phyloP scores from a whole-genome alignment of 2,329 filamentous ascomycete species.

The Incumbomyces delicatus region DNA sequence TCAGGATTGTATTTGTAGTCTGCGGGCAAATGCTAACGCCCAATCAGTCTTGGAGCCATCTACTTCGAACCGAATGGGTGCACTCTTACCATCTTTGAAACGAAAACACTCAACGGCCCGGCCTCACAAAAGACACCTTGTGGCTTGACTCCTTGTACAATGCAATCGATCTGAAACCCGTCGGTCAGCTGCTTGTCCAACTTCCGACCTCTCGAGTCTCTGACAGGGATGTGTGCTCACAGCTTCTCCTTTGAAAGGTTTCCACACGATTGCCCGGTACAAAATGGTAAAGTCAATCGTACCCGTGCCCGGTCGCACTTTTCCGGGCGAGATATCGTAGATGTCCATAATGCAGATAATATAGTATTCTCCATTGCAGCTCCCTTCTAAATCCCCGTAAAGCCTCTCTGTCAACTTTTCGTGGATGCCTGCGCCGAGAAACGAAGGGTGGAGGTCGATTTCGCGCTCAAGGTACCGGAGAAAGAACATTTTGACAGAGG shows the following conservation, averaged over 20 bases:
- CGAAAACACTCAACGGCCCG: slow-evolving; percentile 40
- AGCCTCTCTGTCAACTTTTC: slow-evolving; percentile 84
- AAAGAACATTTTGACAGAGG: slow-evolving; percentile 70
- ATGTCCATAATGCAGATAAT: slow-evolving; percentile 98
- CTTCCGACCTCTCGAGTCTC: background rate
- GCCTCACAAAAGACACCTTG: slow-evolving; percentile 64
- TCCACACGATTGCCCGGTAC: slow-evolving; percentile 94
- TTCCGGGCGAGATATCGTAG: slow-evolving; percentile 85
- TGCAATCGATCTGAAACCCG: slow-evolving; percentile 67
- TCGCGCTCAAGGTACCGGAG: slow-evolving; percentile 92
- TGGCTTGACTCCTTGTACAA: slow-evolving; percentile 82
- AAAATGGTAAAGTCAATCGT: slow-evolving; percentile 89
- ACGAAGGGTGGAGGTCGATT: slow-evolving; percentile 91
- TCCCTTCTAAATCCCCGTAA: slow-evolving; percentile 86
- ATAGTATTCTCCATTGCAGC: slow-evolving; percentile 90
- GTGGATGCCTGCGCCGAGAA: slow-evolving; percentile 89
- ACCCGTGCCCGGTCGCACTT: slow-evolving; percentile 83
- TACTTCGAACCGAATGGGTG: slow-evolving; percentile 3
- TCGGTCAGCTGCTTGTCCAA: slow-evolving; percentile 1
- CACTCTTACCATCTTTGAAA: slow-evolving; percentile 35
- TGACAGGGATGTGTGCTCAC: slow-evolving; percentile 37
- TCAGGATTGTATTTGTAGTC: slow-evolving; percentile 94
- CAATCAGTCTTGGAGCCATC: slow-evolving; percentile 6
- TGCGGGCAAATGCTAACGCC: slow-evolving; percentile 56
- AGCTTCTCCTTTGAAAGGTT: slow-evolving; percentile 95